A percentile compares a stretch with the other conserved stretches of the same genome.
These are phyloP conservation scores for Prunus persica DNA, from an alignment of 306 rosid species.

Conservation along the genomic window Prunus_persica_NCBIv2 NC_034013.1:12976501-12977000, in stretches of 20 bases:
- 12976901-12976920: too few species aligned
- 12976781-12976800: background rate
- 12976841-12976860: too few species aligned
- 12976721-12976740: background rate
- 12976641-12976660: background rate
- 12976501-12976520: conserved; percentile 27
- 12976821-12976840: background rate
- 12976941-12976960: too few species aligned
- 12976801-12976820: background rate
- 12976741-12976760: background rate
- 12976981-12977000: too few species aligned
- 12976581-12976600: background rate
- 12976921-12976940: too few species aligned
- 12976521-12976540: conserved; percentile 33
- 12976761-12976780: background rate
- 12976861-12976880: too few species aligned
- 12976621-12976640: background rate
- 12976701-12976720: background rate
- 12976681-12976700: background rate
- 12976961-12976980: too few species aligned
- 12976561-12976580: background rate
- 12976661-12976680: conserved; percentile 7
- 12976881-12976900: too few species aligned
- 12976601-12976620: background rate
- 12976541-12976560: background rate